Evolutionary conservation across 805 yeast genomes (phyloP).

Genomic region (Kuraishia borneana): DNA sequence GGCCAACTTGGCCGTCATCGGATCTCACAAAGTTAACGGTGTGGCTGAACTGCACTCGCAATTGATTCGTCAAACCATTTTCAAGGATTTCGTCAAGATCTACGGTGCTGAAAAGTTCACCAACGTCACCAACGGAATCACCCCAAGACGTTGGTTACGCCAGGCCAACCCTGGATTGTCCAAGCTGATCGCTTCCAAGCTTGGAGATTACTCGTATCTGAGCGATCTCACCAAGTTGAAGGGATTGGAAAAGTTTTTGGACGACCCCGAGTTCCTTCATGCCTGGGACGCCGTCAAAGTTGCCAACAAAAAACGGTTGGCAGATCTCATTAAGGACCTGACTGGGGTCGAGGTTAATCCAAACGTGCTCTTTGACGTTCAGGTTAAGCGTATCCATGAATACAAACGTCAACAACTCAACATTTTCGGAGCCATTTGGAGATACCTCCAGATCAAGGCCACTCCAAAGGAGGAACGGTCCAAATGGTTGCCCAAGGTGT

Average conservation of each 20-base stretch:
- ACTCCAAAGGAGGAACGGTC: conserved; percentile 52
- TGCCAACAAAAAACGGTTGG: conserved; percentile 57
- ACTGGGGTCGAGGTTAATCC: conserved; percentile 59
- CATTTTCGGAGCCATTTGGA: conserved; percentile 77
- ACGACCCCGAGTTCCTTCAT: conserved; percentile 56
- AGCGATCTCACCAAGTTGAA: conserved; percentile 59
- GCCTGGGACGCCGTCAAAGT: conserved; percentile 66
- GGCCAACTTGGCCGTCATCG: conserved; percentile 87
- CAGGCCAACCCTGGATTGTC: conserved; percentile 85
- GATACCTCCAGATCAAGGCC: conserved; percentile 69
- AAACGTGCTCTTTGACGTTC: conserved; percentile 74
- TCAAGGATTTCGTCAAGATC: conserved; percentile 77
- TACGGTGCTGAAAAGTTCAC: conserved; percentile 79
- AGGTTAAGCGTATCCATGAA: conserved; percentile 92
- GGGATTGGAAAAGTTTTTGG: conserved; percentile 50
- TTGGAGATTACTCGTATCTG: conserved; percentile 61
- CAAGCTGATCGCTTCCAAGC: conserved; percentile 56
- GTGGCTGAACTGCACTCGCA: conserved; percentile 94
- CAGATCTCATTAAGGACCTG: conserved; percentile 51
- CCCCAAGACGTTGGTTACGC: conserved; percentile 93
- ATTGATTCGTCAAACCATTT: conserved; percentile 77
- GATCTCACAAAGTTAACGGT: conserved; percentile 90
- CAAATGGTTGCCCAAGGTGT: conserved; percentile 58
- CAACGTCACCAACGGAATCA: conserved; percentile 89
- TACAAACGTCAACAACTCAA: conserved; percentile 92